These are phyloP conservation scores for Phytophthora tubulina DNA, from an alignment of 352 stramenopile genomes.

Conservation along the genomic window DNA sequence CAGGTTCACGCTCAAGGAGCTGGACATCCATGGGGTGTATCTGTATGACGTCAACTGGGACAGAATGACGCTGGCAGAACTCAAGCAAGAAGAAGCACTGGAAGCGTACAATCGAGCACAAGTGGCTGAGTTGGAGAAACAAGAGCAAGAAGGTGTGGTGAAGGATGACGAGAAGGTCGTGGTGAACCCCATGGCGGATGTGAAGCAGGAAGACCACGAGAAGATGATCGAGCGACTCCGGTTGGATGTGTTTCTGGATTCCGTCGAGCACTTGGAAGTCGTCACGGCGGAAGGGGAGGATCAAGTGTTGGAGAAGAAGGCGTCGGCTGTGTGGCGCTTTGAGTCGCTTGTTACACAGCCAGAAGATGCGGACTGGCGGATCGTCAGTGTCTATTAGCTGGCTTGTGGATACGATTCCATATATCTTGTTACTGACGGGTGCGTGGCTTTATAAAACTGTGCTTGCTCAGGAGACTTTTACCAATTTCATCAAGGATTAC, in stretches of 20 bases:
- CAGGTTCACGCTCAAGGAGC: slow-evolving; percentile 53
- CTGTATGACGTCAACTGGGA: slow-evolving; percentile 58
- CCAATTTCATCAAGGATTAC: too few species aligned
- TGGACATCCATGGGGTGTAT: slow-evolving; percentile 65
- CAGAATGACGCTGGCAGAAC: slow-evolving; percentile 52
- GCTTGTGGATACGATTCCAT: not conserved
- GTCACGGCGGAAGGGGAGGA: slow-evolving; percentile 34
- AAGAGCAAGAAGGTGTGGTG: slow-evolving; percentile 17
- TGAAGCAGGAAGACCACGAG: slow-evolving; percentile 32
- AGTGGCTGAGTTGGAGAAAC: slow-evolving; percentile 43
- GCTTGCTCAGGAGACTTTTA: too few species aligned
- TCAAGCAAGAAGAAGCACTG: slow-evolving; percentile 54
- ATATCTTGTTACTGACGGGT: not conserved
- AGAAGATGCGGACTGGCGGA: slow-evolving; percentile 64
- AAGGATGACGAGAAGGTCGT: slow-evolving; percentile 19
- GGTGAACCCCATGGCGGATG: slow-evolving; percentile 14
- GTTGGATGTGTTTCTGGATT: slow-evolving; percentile 53
- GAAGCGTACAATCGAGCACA: slow-evolving; percentile 49
- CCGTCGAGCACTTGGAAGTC: slow-evolving; percentile 55
- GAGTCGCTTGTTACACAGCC: slow-evolving; percentile 61
- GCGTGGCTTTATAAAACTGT: slow-evolving; percentile 5
- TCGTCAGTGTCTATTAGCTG: slow-evolving; percentile 49
- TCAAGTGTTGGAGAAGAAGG: slow-evolving; percentile 46
- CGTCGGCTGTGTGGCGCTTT: slow-evolving; percentile 48
- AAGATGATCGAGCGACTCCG: slow-evolving; percentile 52